These are phyloP conservation scores for Westerdykella aurantiaca DNA, from an alignment of 2,329 filamentous ascomycete genomes.

Conservation along the genomic window DNA sequence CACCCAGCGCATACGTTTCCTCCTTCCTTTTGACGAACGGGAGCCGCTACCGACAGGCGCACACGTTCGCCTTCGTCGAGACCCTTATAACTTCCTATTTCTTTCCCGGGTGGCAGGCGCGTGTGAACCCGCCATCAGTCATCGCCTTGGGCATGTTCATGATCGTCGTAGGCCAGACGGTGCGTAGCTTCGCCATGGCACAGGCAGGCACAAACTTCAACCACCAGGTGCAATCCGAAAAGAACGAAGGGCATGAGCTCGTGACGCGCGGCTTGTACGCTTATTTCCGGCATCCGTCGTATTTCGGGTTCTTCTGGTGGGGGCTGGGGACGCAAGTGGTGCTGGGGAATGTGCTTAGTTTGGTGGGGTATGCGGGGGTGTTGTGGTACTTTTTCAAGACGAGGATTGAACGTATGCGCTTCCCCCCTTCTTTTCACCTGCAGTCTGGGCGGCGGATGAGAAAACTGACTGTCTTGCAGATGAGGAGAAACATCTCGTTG, in stretches of 20 bases:
- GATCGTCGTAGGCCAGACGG: conserved; percentile 64
- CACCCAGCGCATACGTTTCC: conserved; percentile 61
- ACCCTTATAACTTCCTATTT: conserved; percentile 56
- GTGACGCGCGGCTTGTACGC: conserved; percentile 78
- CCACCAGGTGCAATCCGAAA: conserved; percentile 66
- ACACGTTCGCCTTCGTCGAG: conserved; percentile 68
- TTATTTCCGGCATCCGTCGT: conserved; percentile 75
- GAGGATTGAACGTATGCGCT: conserved; percentile 58
- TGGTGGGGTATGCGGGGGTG: conserved; percentile 65
- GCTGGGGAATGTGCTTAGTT: conserved; percentile 76
- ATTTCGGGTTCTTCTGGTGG: conserved; percentile 99
- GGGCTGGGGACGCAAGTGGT: conserved; percentile 88
- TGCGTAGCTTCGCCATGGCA: conserved; percentile 79
- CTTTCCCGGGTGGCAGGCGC: conserved; percentile 45
- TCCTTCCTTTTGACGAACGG: conserved; percentile 88
- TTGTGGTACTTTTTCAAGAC: conserved; percentile 79
- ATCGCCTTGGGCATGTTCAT: conserved; percentile 56
- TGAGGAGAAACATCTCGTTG: conserved; percentile 71
- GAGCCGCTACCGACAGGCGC: conserved; percentile 74
- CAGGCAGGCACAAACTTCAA: conserved; percentile 90
- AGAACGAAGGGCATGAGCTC: conserved; percentile 67
- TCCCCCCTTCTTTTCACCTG: background rate
- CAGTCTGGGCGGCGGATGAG: conserved; percentile 2
- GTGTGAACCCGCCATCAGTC: conserved; percentile 39
- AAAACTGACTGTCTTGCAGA: conserved; percentile 37